A percentile compares a stretch with the other conserved stretches of the same genome.
Evolutionary conservation across 2,329 filamentous ascomycete genomes (phyloP).

Genomic region (Apiospora koreana): DNA sequence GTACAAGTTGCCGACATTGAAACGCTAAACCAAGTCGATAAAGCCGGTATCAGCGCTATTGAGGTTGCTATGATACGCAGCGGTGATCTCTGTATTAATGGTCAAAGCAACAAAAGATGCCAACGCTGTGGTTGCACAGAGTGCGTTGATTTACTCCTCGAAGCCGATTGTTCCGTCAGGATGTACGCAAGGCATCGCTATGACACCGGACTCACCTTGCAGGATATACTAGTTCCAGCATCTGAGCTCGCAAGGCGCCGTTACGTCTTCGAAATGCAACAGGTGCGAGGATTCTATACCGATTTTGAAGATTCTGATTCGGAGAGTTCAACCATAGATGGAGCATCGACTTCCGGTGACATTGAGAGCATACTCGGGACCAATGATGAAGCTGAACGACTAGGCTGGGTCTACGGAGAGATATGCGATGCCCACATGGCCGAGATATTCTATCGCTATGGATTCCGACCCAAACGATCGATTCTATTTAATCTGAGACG

Average conservation of each 20-base stretch:
- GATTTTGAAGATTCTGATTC: background rate
- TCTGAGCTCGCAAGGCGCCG: constrained; percentile 12
- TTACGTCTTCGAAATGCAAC: constrained; percentile 1
- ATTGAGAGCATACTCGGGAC: background rate
- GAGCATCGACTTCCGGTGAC: background rate
- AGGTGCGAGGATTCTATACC: background rate
- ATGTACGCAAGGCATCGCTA: background rate
- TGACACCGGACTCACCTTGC: background rate
- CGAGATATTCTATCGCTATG: constrained; percentile 7
- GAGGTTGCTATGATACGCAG: constrained; percentile 10
- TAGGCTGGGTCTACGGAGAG: background rate
- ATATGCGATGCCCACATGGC: background rate
- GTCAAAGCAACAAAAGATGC: background rate
- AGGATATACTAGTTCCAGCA: background rate
- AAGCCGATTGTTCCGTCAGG: background rate
- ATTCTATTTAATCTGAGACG: background rate
- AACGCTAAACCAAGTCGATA: background rate
- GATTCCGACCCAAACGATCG: background rate
- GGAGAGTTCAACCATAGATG: no score
- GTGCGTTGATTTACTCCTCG: constrained; percentile 9
- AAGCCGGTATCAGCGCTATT: background rate
- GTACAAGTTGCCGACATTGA: background rate
- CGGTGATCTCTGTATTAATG: background rate
- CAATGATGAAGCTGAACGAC: background rate
- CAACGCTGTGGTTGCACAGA: background rate